Base-by-base conservation (phyloP, 73 alveolate species). In the Paramecium octaurelia region DNA sequence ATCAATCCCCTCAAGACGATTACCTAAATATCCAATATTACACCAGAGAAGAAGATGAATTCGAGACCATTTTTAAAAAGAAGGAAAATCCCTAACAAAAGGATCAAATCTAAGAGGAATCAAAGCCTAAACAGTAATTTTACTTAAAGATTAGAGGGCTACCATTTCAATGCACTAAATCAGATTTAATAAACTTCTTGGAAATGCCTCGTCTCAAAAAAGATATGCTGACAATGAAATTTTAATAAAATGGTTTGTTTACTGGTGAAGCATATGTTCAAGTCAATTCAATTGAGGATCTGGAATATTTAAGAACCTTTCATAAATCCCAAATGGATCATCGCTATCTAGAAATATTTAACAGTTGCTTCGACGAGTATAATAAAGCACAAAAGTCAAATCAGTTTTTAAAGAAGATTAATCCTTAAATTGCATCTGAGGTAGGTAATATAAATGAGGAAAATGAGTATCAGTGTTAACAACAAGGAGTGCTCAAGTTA, bases 241-340 rank as follows among this genome's bases (percentile, higher is more conserved):
- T 38, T 42, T 11, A 20, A 44, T 35, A 21, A 12, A 44, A 80
- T 42, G 91, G 91, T n/a, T 48, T 11, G 11, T 80, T 46, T 18
- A 80, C 23, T 42, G 91, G 91, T 23, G 91, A 80, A 46, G 75
- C 75, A 21, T 24, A n/a, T 44, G 24, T 80, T 10, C 14, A 23
- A 24, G 23, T 46, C 5, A 3, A 1, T 21, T 23, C 46, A 31
- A 24, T 38, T 2, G 75, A 42, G 8, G 43, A 43, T 24, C 18
- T 14, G 11, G 73, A 80, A 11, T 21, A 80, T 38, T 29, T 46
- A 10, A 43, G 38, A 24, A 20, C 48, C 44, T 44, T 21, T 48
- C 76, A 80, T 46, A 80, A 46, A 80, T 21, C 75, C 2, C 46
- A 40, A 44, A 80, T 80, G 91, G 75, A 80, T 44, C 70, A 80